phyloP scores from a whole-genome alignment of 1,284 basidiomycete species.

The Ganoderma lucidum region DNA sequence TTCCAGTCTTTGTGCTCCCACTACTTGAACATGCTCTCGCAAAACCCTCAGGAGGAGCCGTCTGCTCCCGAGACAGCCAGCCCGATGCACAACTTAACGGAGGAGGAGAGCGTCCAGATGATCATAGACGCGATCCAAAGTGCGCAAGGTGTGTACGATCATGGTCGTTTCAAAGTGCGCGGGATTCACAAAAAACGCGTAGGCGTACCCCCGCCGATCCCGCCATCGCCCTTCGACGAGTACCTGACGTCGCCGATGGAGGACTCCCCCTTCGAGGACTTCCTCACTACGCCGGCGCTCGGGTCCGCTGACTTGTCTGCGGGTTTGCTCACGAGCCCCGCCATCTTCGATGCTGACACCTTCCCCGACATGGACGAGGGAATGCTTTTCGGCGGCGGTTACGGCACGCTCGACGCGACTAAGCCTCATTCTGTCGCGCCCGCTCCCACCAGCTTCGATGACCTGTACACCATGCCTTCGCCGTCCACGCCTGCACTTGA shows the following conservation, averaged over 20 bases:
- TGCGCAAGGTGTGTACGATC: conserved; percentile 46
- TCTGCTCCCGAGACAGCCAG: conserved; percentile 28
- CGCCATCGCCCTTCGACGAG: conserved; percentile 41
- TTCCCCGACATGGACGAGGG: conserved; percentile 45
- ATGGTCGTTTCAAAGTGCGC: too few species aligned
- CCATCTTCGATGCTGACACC: conserved; percentile 47
- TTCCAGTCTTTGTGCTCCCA: conserved; percentile 50
- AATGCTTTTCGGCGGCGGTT: conserved; percentile 37
- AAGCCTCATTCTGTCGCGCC: conserved; percentile 31
- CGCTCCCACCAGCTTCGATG: conserved; percentile 44
- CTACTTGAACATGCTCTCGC: conserved; percentile 57
- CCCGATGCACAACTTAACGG: conserved; percentile 28
- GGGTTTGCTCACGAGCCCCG: conserved; percentile 47
- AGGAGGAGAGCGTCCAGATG: conserved; percentile 47
- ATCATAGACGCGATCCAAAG: conserved; percentile 54
- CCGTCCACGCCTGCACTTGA: conserved; percentile 55
- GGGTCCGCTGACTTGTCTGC: conserved; percentile 44
- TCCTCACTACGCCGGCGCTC: conserved; percentile 62
- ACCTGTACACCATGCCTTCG: conserved; percentile 52
- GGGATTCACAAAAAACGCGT: conserved; percentile 4
- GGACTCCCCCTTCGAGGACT: conserved; percentile 62
- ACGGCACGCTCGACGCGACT: conserved; percentile 28
- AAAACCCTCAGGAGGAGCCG: conserved; percentile 43
- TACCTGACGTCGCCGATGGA: conserved; percentile 58
- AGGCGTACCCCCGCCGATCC: conserved; percentile 50